Conservation (phyloP, 768 basidiomycete species). For the Tricholoma matsutake region DNA sequence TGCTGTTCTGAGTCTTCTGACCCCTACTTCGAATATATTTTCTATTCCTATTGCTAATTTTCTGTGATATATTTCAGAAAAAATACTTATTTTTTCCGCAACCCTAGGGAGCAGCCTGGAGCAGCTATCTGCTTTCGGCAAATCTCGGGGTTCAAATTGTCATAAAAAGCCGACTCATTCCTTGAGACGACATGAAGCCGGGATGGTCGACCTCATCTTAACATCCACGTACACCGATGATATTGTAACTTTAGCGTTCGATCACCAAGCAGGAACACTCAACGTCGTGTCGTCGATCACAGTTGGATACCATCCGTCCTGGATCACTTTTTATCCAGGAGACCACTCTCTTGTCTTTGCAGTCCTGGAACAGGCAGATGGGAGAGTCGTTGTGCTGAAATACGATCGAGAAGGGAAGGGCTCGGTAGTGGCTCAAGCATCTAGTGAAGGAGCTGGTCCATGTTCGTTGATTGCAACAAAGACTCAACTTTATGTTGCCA, state of each 20-base stretch:
- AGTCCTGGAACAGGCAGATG: conserved; percentile 65
- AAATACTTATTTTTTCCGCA: too few relatives aligned
- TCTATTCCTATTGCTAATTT: too few relatives aligned
- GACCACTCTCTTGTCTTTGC: conserved; percentile 61
- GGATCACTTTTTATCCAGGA: conserved; percentile 63
- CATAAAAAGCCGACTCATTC: too few relatives aligned
- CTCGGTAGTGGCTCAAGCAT: conserved; percentile 42
- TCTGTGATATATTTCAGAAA: too few relatives aligned
- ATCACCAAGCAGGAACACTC: conserved; percentile 45
- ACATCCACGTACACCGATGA: conserved; percentile 65
- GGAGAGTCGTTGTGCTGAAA: conserved; percentile 57
- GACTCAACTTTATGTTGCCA: conserved; percentile 61
- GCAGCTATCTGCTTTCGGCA: too few relatives aligned
- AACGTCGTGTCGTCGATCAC: conserved; percentile 39
- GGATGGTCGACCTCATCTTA: conserved; percentile 46
- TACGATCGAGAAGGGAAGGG: conserved; percentile 54
- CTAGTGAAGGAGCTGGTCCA: conserved; percentile 59
- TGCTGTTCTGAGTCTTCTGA: too few relatives aligned
- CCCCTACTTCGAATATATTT: too few relatives aligned
- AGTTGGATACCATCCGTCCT: conserved; percentile 69
- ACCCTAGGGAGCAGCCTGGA: too few relatives aligned
- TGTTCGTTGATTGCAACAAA: conserved; percentile 61
- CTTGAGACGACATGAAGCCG: too few relatives aligned
- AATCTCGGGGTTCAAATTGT: too few relatives aligned
- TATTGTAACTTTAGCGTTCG: conserved; percentile 63